Conservation (phyloP, 2,329 filamentous ascomycete species). For the Parascedosporium putredinis region DNA sequence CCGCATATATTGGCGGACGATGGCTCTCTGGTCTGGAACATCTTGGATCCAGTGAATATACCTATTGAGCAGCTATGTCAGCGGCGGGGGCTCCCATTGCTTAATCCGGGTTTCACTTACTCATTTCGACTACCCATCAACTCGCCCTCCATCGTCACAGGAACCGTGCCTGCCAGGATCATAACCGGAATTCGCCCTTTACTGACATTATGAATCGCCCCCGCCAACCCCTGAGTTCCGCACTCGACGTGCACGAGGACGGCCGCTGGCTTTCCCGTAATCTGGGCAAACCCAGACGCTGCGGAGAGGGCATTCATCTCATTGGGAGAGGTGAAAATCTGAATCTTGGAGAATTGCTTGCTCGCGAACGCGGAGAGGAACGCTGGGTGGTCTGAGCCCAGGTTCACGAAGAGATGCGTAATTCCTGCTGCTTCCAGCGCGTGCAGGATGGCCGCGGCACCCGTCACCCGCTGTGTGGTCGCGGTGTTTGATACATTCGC, state of each 20-base stretch:
- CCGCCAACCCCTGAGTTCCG: constrained; percentile 17
- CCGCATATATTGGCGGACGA: constrained; percentile 20
- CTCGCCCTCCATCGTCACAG: constrained; percentile 32
- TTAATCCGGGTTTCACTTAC: constrained; percentile 12
- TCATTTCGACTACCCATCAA: constrained; percentile 28
- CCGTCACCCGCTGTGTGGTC: neutral
- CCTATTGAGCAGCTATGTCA: no score
- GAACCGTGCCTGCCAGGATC: constrained; percentile 33
- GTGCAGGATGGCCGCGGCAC: constrained; percentile 42
- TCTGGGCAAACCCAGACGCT: constrained; percentile 15
- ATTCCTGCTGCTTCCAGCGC: constrained; percentile 49
- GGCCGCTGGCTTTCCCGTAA: constrained; percentile 18
- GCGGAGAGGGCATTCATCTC: constrained; percentile 19
- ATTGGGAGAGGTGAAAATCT: constrained; percentile 20
- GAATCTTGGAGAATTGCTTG: constrained; percentile 15
- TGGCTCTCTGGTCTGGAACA: constrained; percentile 29
- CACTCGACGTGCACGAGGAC: constrained; percentile 20
- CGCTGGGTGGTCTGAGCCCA: constrained; percentile 36
- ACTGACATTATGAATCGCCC: constrained; percentile 18
- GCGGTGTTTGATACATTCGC: no score
- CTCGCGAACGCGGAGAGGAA: constrained; percentile 19
- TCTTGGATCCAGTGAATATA: constrained; percentile 35
- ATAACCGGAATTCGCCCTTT: constrained; percentile 21
- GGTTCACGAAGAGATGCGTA: constrained; percentile 39
- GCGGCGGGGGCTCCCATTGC: neutral